These are phyloP conservation scores for Discostella stelligeroides DNA, from an alignment of 108 stramenopile species.

Conservation along the genomic window DNA sequence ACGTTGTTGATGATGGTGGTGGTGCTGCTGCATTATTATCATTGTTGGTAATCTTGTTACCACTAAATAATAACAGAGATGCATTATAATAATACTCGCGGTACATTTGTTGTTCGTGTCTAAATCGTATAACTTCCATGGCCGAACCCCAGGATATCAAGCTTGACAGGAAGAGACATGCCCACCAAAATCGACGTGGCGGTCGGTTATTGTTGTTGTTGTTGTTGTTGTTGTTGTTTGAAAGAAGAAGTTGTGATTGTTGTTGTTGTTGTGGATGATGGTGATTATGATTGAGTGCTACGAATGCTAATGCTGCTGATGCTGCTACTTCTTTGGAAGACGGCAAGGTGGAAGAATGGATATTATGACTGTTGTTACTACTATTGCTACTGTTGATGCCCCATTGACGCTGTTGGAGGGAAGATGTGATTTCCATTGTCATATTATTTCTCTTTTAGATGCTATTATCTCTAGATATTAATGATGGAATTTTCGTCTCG, in stretches of 20 bases:
- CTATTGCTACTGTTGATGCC: neutral
- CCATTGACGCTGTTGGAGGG: neutral
- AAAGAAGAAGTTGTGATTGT: no score
- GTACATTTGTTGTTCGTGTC: neutral
- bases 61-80: no score
- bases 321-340: no score
- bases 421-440: neutral
- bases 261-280: no score
- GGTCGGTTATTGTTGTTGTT: neutral
- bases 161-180: constrained; percentile 27
- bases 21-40: constrained; percentile 19
- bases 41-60: neutral
- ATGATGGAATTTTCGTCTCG: no score
- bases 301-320: neutral
- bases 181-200: constrained; percentile 31
- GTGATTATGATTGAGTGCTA: neutral
- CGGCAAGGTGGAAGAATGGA: neutral
- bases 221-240: no score
- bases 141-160: constrained; percentile 48
- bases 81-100: neutral
- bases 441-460: no score
- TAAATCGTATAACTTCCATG: constrained; percentile 27
- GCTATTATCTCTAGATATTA: no score
- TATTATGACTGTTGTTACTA: neutral
- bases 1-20: neutral